Conservation (phyloP, 1,284 basidiomycete species). For the Papiliotrema nemorosa region DNA sequence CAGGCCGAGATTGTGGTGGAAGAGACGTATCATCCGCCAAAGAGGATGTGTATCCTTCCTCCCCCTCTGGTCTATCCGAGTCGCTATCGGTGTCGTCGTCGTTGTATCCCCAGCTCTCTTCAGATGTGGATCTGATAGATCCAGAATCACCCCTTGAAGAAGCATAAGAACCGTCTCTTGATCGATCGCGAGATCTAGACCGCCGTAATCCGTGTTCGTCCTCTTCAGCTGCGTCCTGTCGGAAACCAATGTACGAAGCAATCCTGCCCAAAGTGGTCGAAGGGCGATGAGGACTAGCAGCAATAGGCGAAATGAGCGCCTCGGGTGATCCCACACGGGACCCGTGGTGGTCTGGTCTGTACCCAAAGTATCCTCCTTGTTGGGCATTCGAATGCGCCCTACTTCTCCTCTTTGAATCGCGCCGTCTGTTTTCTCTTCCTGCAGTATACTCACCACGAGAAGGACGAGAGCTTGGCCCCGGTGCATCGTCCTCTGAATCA, state of each 20-base stretch:
- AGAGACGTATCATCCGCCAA: constrained; percentile 50
- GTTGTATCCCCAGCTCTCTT: constrained; percentile 45
- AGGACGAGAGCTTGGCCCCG: constrained; percentile 2
- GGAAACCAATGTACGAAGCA: constrained; percentile 44
- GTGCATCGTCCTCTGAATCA: constrained; percentile 42
- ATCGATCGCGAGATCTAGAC: constrained; percentile 17
- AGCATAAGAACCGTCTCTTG: constrained; percentile 18
- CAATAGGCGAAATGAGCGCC: constrained; percentile 20
- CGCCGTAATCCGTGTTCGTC: constrained; percentile 12
- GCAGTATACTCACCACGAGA: background rate
- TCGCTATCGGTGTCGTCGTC: constrained; percentile 37
- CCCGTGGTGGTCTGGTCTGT: constrained; percentile 3
- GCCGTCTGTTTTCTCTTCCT: constrained; percentile 2
- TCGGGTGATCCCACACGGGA: constrained; percentile 17
- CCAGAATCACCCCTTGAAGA: constrained; percentile 17
- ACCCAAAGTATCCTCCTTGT: constrained; percentile 8
- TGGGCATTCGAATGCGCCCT: background rate
- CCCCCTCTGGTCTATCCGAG: constrained; percentile 32
- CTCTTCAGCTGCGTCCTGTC: constrained; percentile 26
- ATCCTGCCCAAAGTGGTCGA: constrained; percentile 39
- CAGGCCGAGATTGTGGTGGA: constrained; percentile 46
- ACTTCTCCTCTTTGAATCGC: constrained; percentile 7
- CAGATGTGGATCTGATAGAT: constrained; percentile 19
- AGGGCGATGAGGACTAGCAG: constrained; percentile 24
- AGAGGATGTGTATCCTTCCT: constrained; percentile 44